Evolutionary conservation across 2,329 filamentous ascomycete species (phyloP), one percentile per base, ranked within the genome.

Genomic region (Ophiostoma australiae): DNA sequence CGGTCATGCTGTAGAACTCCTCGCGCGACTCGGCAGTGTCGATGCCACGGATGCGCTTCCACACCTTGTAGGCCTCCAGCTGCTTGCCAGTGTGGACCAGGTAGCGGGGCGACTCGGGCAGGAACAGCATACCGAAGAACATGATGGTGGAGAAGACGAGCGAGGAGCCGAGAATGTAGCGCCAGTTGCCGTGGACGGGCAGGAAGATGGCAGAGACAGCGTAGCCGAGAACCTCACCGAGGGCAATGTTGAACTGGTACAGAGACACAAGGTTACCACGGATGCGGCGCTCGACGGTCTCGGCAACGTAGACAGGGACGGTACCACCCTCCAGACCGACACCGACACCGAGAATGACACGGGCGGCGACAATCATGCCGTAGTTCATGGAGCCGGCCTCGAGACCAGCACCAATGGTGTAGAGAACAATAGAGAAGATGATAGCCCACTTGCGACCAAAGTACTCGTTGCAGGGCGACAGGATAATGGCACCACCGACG

Each of bases 191-290:
- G 0, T 81, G 79, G 1, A 92, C 88, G n/a, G 82, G 84, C 73
- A 91, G 82, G 78, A 92, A 92, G 71, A 92, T 91, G 67, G 90
- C 90, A 0, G 88, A 90, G 1, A 92, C 85, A 5, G 88, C 90
- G 72, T 92, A 92, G 2, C 90, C 90, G 1, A 92, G 81, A 1
- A 92, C 90, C 75, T 92, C 90, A 37, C 90, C 90, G 0, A 92
- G 83, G 0, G 90, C 90, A 76, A 92, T 92, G 79, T 90, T 91
- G 79, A 92, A 87, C 77, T 92, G 90, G 78, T 92, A 92, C 0
- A 92, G 81, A 0, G 89, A 91, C 1, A 92, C 90, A 68, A 92
- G 80, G 77, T 92, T 92, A 74, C 90, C 90, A 75, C 90, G 86
- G 33, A 91, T 83, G 72, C 83, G 84, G 41, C 87, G 83, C 75